These are phyloP conservation scores for Saccharomyces pastorianus DNA, from an alignment of 1,139 yeast species.

Conservation along the genomic window DNA sequence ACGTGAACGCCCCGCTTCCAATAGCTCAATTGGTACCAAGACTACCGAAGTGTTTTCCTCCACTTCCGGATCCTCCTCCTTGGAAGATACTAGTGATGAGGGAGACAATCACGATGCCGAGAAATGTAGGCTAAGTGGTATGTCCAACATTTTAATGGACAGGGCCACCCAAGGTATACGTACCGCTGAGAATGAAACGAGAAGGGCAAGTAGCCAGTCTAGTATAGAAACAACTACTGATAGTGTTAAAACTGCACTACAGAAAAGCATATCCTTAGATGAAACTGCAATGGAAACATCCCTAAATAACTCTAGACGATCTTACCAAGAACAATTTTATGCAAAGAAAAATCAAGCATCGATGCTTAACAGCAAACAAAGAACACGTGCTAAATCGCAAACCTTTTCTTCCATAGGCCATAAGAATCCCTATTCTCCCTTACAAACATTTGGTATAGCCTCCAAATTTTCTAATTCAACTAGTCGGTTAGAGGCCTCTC, in stretches of 20 bases:
- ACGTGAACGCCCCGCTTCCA: conserved; percentile 27
- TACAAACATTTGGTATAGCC: neutral
- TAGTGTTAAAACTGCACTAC: neutral
- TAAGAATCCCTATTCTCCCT: neutral
- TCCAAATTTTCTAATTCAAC: neutral
- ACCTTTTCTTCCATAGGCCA: neutral
- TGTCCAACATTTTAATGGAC: conserved; percentile 1
- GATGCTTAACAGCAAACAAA: neutral
- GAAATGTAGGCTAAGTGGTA: conserved; percentile 4
- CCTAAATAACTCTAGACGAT: neutral
- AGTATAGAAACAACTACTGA: neutral
- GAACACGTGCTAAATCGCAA: neutral
- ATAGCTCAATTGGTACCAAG: conserved; percentile 28
- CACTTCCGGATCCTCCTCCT: conserved; percentile 8
- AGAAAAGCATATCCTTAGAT: neutral
- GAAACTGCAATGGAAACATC: neutral
- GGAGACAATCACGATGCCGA: conserved; percentile 1
- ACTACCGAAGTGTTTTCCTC: conserved; percentile 28
- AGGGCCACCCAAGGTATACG: neutral
- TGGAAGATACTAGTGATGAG: conserved; percentile 7
- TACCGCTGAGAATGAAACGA: neutral
- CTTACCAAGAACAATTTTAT: neutral
- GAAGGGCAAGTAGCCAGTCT: neutral
- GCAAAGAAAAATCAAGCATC: neutral
- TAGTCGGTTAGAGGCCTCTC: neutral